Conservation (phyloP, 2,329 filamentous ascomycete genomes). For the Alternaria burnsii region DNA sequence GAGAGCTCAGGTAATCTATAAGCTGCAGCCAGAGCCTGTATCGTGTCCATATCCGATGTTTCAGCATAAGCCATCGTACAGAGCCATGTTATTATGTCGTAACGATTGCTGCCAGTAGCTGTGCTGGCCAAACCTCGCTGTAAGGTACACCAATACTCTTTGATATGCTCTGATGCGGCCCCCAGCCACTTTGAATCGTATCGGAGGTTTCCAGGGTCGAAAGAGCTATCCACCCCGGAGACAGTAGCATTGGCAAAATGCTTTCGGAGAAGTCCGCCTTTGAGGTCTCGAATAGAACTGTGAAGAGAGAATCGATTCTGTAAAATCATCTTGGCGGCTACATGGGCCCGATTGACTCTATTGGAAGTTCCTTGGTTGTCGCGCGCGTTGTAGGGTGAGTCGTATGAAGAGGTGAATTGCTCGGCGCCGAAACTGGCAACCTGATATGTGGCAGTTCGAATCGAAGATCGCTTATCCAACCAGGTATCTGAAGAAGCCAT, state of each 20-base stretch:
- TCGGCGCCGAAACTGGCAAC: slow-evolving; percentile 47
- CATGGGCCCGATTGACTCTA: slow-evolving; percentile 21
- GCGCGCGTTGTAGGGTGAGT: slow-evolving; percentile 34
- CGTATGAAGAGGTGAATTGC: slow-evolving; percentile 24
- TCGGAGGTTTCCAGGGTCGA: slow-evolving; percentile 13
- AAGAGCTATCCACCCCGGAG: background rate
- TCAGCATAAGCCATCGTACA: slow-evolving; percentile 36
- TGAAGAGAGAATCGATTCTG: slow-evolving; percentile 24
- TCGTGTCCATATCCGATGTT: slow-evolving; percentile 28
- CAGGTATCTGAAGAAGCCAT: slow-evolving; percentile 14
- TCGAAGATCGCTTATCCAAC: slow-evolving; percentile 40
- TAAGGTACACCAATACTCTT: slow-evolving; percentile 32
- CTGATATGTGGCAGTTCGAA: slow-evolving; percentile 42
- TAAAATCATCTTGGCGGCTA: slow-evolving; percentile 27
- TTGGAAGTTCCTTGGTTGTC: slow-evolving; percentile 9
- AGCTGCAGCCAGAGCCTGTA: slow-evolving; percentile 36
- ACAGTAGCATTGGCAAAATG: slow-evolving; percentile 18
- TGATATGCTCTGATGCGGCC: slow-evolving; percentile 14
- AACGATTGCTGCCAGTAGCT: slow-evolving; percentile 11
- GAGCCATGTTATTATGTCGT: slow-evolving; percentile 36
- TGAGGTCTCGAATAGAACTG: slow-evolving; percentile 10
- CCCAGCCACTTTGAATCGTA: slow-evolving; percentile 37
- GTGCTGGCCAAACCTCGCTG: slow-evolving; percentile 22
- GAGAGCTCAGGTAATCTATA: slow-evolving; percentile 18
- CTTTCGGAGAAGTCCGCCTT: slow-evolving; percentile 1